These are phyloP conservation scores for Triticum urartu DNA, from an alignment of 176 grass and related monocot genomes.

Conservation along the genomic window DNA sequence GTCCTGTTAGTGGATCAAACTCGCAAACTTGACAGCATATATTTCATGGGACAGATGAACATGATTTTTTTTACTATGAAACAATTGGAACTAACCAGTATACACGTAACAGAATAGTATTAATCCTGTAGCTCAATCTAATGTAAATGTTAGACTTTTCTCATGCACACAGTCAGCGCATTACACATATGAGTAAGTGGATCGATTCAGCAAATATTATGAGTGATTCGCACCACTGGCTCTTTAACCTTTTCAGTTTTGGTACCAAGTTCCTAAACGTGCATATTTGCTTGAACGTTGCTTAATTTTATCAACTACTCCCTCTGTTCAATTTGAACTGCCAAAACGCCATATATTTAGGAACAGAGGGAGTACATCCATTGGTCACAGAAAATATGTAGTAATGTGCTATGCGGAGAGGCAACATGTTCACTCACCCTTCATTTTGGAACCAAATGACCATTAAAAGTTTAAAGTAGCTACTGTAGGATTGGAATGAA, in stretches of 20 bases:
- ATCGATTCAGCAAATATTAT: background rate
- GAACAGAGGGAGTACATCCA: no score
- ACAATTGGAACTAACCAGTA: no score
- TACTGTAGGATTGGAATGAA: background rate
- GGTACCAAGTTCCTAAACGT: background rate
- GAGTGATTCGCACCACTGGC: background rate
- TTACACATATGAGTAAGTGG: background rate
- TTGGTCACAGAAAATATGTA: background rate
- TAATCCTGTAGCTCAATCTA: background rate
- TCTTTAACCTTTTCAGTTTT: background rate
- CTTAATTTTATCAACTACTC: background rate
- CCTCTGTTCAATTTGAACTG: no score
- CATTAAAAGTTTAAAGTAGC: background rate
- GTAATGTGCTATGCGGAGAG: background rate
- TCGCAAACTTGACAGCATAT: no score
- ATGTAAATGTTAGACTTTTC: background rate
- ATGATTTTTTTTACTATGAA: background rate
- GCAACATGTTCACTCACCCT: background rate
- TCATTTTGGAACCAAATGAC: background rate
- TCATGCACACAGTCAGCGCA: no score
- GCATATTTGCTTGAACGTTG: background rate
- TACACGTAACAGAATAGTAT: no score
- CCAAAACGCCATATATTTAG: no score
- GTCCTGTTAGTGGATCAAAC: no score
- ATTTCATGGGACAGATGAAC: background rate